Conservation (phyloP, 1,284 basidiomycete species). For the Cryptococcus sp. region DNA sequence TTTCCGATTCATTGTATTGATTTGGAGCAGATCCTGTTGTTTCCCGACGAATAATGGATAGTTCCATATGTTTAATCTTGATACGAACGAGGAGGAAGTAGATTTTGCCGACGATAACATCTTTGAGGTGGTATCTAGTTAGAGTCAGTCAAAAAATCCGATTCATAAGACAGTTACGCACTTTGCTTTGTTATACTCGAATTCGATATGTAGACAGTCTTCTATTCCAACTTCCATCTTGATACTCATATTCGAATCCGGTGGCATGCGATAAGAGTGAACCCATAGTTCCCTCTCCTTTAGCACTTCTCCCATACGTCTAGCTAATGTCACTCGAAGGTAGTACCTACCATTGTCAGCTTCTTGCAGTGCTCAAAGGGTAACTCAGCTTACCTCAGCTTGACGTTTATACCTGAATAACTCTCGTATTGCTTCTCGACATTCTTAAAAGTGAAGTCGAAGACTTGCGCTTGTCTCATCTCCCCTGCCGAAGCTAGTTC, state of each 20-base stretch:
- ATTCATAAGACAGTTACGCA: slow-evolving; percentile 45
- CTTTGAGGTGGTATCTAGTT: slow-evolving; percentile 89
- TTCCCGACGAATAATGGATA: slow-evolving; percentile 94
- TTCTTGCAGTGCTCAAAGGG: not conserved
- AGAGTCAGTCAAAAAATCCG: not conserved
- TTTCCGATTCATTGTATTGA: slow-evolving; percentile 98
- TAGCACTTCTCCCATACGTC: slow-evolving; percentile 84
- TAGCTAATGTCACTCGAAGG: slow-evolving; percentile 82
- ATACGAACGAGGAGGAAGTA: slow-evolving; percentile 97
- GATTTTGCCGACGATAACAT: slow-evolving; percentile 99
- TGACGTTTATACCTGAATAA: slow-evolving; percentile 97
- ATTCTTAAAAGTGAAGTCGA: slow-evolving; percentile 96
- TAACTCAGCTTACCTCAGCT: slow-evolving; percentile 64
- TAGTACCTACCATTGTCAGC: slow-evolving; percentile 63
- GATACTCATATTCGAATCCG: slow-evolving; percentile 94
- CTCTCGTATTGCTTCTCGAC: slow-evolving; percentile 99
- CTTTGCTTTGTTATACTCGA: slow-evolving; percentile 99
- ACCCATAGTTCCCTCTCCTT: slow-evolving; percentile 97
- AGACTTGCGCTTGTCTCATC: slow-evolving; percentile 89
- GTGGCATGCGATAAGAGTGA: slow-evolving; percentile 96
- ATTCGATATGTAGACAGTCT: slow-evolving; percentile 97
- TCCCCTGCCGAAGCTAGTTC: slow-evolving; percentile 92
- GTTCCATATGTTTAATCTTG: slow-evolving; percentile 99
- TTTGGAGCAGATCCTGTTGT: slow-evolving; percentile 95
- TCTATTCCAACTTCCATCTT: slow-evolving; percentile 99